Conservation (phyloP, 306 rosid genomes). For the Delonix regia region DNA sequence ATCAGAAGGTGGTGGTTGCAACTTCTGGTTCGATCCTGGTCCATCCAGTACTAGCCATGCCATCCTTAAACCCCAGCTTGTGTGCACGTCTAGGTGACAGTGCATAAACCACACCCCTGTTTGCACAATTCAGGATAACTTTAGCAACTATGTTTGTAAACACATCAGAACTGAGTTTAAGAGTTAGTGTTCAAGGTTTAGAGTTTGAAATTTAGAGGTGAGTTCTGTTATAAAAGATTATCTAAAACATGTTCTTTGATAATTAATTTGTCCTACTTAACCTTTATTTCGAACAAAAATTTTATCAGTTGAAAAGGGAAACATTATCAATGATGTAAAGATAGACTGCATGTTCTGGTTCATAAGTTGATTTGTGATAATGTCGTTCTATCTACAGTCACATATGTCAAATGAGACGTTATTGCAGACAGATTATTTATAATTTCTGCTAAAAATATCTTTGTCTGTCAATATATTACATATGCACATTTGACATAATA, state of each 20-base stretch:
- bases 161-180: background rate
- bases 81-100: slow-evolving; percentile 83
- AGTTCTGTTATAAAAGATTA: background rate
- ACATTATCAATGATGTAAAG: slow-evolving; percentile 9
- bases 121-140: background rate
- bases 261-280: too few relatives aligned
- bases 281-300: background rate
- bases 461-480: background rate
- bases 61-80: slow-evolving; percentile 94
- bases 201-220: too few relatives aligned
- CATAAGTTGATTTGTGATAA: slow-evolving; percentile 11
- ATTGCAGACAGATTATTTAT: background rate
- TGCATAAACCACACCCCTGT: slow-evolving; percentile 95
- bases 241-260: too few relatives aligned
- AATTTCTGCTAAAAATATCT: background rate
- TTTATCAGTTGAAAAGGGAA: background rate
- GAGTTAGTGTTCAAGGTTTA: too few relatives aligned
- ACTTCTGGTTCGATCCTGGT: slow-evolving; percentile 63
- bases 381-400: slow-evolving; percentile 13
- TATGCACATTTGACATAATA: background rate
- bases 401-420: background rate
- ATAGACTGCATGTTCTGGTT: background rate
- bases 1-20: slow-evolving; percentile 83
- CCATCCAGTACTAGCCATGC: slow-evolving; percentile 83
- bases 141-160: background rate